Percentiles rank a stretch among this genome's conserved stretches.
These are phyloP conservation scores for Vitis riparia DNA, from an alignment of 164 flowering plant species.

Conservation along the genomic window DNA sequence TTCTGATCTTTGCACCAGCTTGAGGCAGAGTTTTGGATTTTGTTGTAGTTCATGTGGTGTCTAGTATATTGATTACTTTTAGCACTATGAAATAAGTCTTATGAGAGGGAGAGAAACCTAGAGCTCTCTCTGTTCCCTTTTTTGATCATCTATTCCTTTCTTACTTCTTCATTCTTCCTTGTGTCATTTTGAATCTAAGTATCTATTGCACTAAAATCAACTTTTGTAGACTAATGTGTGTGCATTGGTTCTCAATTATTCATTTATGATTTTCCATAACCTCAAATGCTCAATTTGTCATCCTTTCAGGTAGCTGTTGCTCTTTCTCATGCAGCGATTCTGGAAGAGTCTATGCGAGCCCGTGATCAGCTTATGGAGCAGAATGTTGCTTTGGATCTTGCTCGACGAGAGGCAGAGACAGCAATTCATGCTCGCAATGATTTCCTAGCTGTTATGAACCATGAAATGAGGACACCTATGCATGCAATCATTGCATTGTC, in stretches of 20 bases:
- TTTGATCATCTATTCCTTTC: too few relatives aligned
- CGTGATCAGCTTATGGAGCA: conserved; percentile 76
- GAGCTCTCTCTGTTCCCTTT: too few relatives aligned
- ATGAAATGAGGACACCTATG: conserved; percentile 86
- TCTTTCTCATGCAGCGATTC: conserved; percentile 81
- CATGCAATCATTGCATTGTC: conserved; percentile 67
- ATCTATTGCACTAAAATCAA: too few relatives aligned
- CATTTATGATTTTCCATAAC: background rate
- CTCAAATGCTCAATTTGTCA: background rate
- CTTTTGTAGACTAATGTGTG: too few relatives aligned
- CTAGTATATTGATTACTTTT: too few relatives aligned
- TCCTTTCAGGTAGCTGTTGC: conserved; percentile 76
- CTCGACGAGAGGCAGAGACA: conserved; percentile 70
- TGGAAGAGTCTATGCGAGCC: conserved; percentile 80
- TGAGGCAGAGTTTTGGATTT: too few relatives aligned
- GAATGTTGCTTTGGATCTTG: conserved; percentile 69
- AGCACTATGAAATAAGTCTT: too few relatives aligned
- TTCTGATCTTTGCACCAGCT: too few relatives aligned
- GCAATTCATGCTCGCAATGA: conserved; percentile 79
- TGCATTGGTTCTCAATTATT: background rate
- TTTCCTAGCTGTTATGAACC: conserved; percentile 82
- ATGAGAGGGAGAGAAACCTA: too few relatives aligned
- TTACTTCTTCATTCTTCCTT: too few relatives aligned
- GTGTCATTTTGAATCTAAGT: too few relatives aligned
- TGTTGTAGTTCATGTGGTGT: too few relatives aligned